Evolutionary conservation across 1,284 basidiomycete genomes (phyloP).

Genomic region (Irpex sp.): DNA sequence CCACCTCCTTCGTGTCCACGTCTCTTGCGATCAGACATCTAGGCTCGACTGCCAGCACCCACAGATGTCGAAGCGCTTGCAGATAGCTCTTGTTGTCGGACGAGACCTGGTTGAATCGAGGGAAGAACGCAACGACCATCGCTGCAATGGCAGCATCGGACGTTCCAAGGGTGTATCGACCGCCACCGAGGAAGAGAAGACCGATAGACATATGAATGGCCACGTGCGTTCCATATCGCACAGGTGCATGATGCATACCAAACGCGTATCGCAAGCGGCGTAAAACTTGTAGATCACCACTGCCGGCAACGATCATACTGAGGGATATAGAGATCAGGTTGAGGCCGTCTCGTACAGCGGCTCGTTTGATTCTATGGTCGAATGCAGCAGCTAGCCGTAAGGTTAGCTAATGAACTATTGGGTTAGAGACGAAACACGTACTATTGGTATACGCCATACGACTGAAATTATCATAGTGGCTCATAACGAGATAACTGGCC

Average conservation of each 20-base stretch:
- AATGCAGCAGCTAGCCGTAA: slow-evolving; percentile 60
- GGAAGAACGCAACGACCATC: slow-evolving; percentile 89
- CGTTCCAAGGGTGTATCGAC: slow-evolving; percentile 88
- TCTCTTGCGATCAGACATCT: slow-evolving; percentile 89
- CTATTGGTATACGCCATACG: slow-evolving; percentile 61
- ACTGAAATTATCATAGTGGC: slow-evolving; percentile 78
- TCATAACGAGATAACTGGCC: slow-evolving; percentile 80
- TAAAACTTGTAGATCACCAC: slow-evolving; percentile 89
- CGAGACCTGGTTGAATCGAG: slow-evolving; percentile 75
- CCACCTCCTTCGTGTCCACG: slow-evolving; percentile 85
- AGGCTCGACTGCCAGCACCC: slow-evolving; percentile 94
- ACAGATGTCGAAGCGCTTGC: slow-evolving; percentile 92
- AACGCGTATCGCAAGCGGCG: slow-evolving; percentile 88
- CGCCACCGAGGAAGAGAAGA: slow-evolving; percentile 91
- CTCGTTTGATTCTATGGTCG: slow-evolving; percentile 82
- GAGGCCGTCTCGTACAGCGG: slow-evolving; percentile 84
- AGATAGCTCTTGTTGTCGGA: slow-evolving; percentile 90
- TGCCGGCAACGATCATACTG: slow-evolving; percentile 94
- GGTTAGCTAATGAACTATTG: slow-evolving; percentile 1
- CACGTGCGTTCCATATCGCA: slow-evolving; percentile 88
- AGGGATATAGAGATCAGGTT: slow-evolving; percentile 85
- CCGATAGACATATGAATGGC: slow-evolving; percentile 92
- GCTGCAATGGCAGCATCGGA: slow-evolving; percentile 91
- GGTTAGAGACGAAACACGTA: slow-evolving; percentile 31
- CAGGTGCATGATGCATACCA: slow-evolving; percentile 81